Base-by-base conservation (phyloP, 768 basidiomycete genomes). In the Trametes elegans region DNA sequence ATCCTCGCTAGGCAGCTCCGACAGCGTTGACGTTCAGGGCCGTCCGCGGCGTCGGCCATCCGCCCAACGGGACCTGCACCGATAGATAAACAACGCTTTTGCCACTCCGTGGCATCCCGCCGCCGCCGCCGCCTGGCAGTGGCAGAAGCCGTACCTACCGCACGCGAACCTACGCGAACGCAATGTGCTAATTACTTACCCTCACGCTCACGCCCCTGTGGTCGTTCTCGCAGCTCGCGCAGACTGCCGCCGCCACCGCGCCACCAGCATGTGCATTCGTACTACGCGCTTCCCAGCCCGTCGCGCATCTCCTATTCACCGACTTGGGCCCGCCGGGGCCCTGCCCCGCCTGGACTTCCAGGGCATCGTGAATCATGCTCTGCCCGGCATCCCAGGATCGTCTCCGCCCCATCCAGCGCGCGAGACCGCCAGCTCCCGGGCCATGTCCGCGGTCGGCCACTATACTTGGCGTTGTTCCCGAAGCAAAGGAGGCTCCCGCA, bases 261-360 rank as follows among this genome's bases (percentile, higher is more conserved):
- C 57, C 57, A 53, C 57, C 31, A 53, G 45, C 56, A 58, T 38
- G 40, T 48, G 50, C 49, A 32, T 41, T 39, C 35, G 19, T 18
- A 28, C 18, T 26, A 24, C 45, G 23, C 45, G 19, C 11, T n/a
- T 2, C n/a, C 24, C 35, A 18, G n/a, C 31, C 45, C 39, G 19
- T 31, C 54, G 55, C 43, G n/a, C 49, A 57, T 57, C 55, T 18
- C 24, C 21, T 28, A 35, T 58, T 43, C 46, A 39, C 57, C 57
- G 50, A 58, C 50, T 41, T 48, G 31, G 31, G 32, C 14, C 28
- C 40, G 19, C 29, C 46, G 18, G 16, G 24, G 41, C 32, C 38
- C 36, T 9, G 10, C 41, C 24, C 43, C 7, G 27, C 26, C 21
- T 26, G 24, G 13, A n/a, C 28, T 24, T 42, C 29, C 54, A 36